Base-by-base conservation (phyloP, 2,329 filamentous ascomycete species). In the Botrytis tulipae region DNA sequence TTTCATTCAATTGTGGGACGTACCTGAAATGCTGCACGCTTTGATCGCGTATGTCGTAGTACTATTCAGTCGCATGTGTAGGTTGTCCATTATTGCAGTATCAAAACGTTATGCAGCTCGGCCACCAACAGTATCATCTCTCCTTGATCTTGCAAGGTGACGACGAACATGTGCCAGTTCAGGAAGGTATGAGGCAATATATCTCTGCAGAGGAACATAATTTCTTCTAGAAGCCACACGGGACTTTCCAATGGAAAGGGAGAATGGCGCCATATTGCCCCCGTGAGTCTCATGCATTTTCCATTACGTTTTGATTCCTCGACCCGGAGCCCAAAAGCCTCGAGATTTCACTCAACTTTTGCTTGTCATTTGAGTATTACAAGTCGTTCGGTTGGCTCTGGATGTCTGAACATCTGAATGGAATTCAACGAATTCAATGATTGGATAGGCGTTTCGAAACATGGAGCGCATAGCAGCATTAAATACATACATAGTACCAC, bases 231-330 rank as follows among this genome's bases (percentile, higher is more conserved):
- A 68, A 42, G 18, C 66, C n/a, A 42, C 35, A 32, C n/a, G 37
- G 59, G 51, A 40, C 54, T 70, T 32, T 54, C 40, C 42, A 72
- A 59, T 66, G 32, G 40, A 68, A 59, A 61, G 40, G 32, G 35
- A 67, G 70, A 72, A 72, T 68, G 48, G 62, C 62, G 62, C 70
- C 70, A 72, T 72, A 46, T 48, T 60, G 29, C 62, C 61, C 62
- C 62, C 51, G 22, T 35, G 60, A 72, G 60, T 25, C 70, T 72
- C 62, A 25, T 72, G 70, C 62, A 72, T 72, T 72, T 57, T 68
- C 10, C 51, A 68, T 72, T 72, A 72, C 70, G 70, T 72, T 72
- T 72, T 60, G 65, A 57, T 72, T 68, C 48, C 70, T 35, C 14
- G 59, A 60, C 70, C 51, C 51, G 40, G 70, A 48, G 51, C n/a